A percentile compares a stretch with the other conserved stretches of the same genome.
Evolutionary conservation across 1,284 basidiomycete species (phyloP).

Genomic region (Ganoderma sinense): DNA sequence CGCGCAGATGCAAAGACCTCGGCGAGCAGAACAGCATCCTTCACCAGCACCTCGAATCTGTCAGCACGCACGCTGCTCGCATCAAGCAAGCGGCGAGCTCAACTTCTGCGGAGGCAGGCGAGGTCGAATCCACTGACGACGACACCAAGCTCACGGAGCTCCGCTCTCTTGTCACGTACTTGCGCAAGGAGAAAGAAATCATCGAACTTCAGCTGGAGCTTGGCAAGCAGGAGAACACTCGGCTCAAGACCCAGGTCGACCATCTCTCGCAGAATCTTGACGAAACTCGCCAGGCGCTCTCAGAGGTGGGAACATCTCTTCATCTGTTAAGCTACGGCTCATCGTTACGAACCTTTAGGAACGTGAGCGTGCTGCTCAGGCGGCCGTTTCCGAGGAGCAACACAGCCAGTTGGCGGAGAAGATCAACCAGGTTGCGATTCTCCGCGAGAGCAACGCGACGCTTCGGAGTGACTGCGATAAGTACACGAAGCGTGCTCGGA

Average conservation of each 20-base stretch:
- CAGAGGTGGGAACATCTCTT: constrained; percentile 55
- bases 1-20: constrained; percentile 74
- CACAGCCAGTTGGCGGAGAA: constrained; percentile 88
- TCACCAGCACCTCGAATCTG: constrained; percentile 87
- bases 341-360: constrained; percentile 55
- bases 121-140: constrained; percentile 55
- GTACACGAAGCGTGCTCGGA: constrained; percentile 68
- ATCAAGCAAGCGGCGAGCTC: constrained; percentile 76
- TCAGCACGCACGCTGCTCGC: constrained; percentile 81
- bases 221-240: constrained; percentile 83
- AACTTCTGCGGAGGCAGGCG: constrained; percentile 48
- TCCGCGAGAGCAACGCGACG: constrained; percentile 90
- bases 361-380: constrained; percentile 76
- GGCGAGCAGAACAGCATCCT: constrained; percentile 81
- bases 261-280: constrained; percentile 75
- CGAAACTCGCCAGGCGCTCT: constrained; percentile 70
- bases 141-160: constrained; percentile 76
- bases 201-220: constrained; percentile 89
- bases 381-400: constrained; percentile 77
- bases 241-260: constrained; percentile 81
- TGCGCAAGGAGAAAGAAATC: constrained; percentile 91
- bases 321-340: neutral
- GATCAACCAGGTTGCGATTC: constrained; percentile 87
- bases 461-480: constrained; percentile 80
- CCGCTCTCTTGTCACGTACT: constrained; percentile 82